Conservation (phyloP, 2,329 filamentous ascomycete genomes). For the Fusarium nisikadoi region DNA sequence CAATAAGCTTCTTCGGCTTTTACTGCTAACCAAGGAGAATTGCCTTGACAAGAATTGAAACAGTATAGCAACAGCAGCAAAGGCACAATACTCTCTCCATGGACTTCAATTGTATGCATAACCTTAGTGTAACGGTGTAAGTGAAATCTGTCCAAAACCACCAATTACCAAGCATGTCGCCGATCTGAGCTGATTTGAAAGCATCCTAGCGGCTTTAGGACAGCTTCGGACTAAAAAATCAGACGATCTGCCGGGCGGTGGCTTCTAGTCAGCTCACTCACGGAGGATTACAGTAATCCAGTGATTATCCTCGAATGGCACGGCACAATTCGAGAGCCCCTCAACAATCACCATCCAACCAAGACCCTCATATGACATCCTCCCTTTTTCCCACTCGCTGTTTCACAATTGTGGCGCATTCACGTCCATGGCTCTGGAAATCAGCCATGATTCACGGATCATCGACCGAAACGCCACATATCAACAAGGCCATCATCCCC, state of each 20-base stretch:
- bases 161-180: conserved; percentile 23
- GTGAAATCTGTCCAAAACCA: conserved; percentile 35
- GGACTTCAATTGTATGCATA: neutral
- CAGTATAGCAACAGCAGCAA: neutral
- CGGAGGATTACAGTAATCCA: neutral
- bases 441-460: conserved; percentile 7
- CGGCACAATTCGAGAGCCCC: neutral
- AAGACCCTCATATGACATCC: conserved; percentile 15
- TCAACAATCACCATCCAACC: conserved; percentile 18
- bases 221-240: conserved; percentile 18
- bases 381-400: conserved; percentile 1
- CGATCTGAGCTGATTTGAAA: conserved; percentile 29
- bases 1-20: accelerated
- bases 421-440: conserved; percentile 9
- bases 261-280: neutral
- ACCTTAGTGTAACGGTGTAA: conserved; percentile 1
- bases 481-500: neutral
- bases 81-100: neutral
- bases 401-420: conserved; percentile 25
- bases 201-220: conserved; percentile 13
- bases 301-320: neutral
- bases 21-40: neutral
- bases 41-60: neutral
- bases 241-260: conserved; percentile 17
- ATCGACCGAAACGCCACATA: conserved; percentile 5